Evolutionary conservation across 169 alveolate genomes (phyloP), one percentile per base, ranked within the genome.

Genomic region (Plasmodium gaboni): DNA sequence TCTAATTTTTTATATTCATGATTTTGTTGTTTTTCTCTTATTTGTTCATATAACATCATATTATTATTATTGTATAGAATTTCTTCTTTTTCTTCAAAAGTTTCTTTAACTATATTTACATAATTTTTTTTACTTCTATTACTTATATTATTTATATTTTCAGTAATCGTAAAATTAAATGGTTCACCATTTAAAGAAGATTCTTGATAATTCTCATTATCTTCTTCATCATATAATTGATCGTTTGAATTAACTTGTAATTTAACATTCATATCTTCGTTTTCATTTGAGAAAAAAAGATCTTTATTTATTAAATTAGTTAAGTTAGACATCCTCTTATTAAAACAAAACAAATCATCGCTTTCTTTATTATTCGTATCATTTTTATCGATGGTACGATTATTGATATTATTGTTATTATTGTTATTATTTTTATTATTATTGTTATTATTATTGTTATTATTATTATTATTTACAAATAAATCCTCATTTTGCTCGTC

Each of bases 281-380:
- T 76, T 15, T 83, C 83, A 12, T 83, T 83, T 6, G 32, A 4
- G 17, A 63, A 67, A 48, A 80, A 80, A 17, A 83, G 68, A 38
- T 68, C 59, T 68, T 68, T 83, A 22, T 83, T 83, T 68, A 83
- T 83, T 53, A 83, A 83, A 24, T 83, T 68, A n/a, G 91, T 83
- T 53, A 83, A 38, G 50, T 83, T 68, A 2, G 85, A 83, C 22
- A 83, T 24, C 22, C 65, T 76, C 26, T 83, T 83, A 50, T 83
- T 73, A 83, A 83, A 83, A 2, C 69, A 83, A 59, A 83, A 83
- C 9, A 83, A 28, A 28, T 83, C 85, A 3, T 83, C 91, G 44
- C 42, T 68, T 68, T 67, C 85, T 24, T 83, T 67, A 55, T 19
- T 26, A 13, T 19, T 10, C 15, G n/a, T n/a, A 48, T 17, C 38